Evolutionary conservation across 192 early-diverging fungal genomes (phyloP).

Genomic region (Backusella parvicylindrica): DNA sequence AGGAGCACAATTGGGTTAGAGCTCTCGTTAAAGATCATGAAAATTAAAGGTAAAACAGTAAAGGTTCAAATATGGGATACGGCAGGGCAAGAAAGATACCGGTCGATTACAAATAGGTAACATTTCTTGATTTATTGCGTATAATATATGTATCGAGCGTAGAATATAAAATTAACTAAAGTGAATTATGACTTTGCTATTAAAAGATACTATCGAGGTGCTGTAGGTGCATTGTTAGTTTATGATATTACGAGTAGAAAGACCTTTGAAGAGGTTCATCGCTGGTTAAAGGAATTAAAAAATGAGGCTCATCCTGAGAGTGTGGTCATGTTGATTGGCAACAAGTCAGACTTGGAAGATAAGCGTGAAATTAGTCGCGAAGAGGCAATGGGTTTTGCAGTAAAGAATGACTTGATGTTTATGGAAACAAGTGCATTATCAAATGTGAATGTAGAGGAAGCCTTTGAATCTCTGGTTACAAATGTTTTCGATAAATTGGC

Average conservation of each 20-base stretch:
- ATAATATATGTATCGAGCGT: background rate
- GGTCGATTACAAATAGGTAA: constrained; percentile 54
- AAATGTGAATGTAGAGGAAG: constrained; percentile 80
- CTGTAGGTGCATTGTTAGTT: constrained; percentile 73
- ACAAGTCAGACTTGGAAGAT: constrained; percentile 82
- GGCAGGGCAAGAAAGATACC: constrained; percentile 90
- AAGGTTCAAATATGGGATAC: constrained; percentile 80
- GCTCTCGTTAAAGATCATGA: constrained; percentile 30
- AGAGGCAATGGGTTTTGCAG: constrained; percentile 84
- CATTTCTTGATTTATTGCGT: background rate
- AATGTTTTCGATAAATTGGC: constrained; percentile 6
- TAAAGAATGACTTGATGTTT: constrained; percentile 79
- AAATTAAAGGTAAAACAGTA: constrained; percentile 49
- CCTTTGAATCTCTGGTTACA: constrained; percentile 44
- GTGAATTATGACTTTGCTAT: background rate
- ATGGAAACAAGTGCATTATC: constrained; percentile 73
- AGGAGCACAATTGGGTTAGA: constrained; percentile 45
- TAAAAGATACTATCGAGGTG: constrained; percentile 75
- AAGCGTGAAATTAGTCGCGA: constrained; percentile 69
- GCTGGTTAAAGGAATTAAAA: constrained; percentile 84
- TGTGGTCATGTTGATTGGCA: constrained; percentile 86
- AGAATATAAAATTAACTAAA: constrained; percentile 1
- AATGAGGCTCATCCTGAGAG: constrained; percentile 88
- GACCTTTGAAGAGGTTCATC: constrained; percentile 64
- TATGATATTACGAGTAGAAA: constrained; percentile 64